phyloP scores from a whole-genome alignment of 78 protist species.

The Dictyostelium purpureum region DNA sequence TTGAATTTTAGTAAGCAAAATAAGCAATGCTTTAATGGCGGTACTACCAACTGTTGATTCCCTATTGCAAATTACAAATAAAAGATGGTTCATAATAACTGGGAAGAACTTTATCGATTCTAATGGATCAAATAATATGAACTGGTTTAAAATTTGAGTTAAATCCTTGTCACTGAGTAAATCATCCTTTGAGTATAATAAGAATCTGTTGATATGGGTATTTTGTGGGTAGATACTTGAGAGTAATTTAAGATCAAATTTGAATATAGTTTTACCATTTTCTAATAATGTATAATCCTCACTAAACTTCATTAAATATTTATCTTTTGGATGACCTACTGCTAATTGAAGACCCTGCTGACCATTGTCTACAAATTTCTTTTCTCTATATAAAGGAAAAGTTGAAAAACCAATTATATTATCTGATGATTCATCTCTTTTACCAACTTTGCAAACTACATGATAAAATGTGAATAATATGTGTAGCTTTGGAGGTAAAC shows the following conservation, averaged over 20 bases:
- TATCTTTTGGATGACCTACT: slow-evolving; percentile 35
- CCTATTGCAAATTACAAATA: slow-evolving; percentile 40
- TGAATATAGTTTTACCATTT: slow-evolving; percentile 42
- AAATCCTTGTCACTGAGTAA: background rate
- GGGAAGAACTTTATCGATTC: slow-evolving; percentile 63
- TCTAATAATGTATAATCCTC: slow-evolving; percentile 25
- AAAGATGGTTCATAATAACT: slow-evolving; percentile 31
- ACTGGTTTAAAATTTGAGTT: slow-evolving; percentile 1
- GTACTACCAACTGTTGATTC: slow-evolving; percentile 45
- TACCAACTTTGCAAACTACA: slow-evolving; percentile 61
- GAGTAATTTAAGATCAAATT: slow-evolving; percentile 5
- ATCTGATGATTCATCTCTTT: slow-evolving; percentile 51
- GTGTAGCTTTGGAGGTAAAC: slow-evolving; percentile 38
- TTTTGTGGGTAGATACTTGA: slow-evolving; percentile 44
- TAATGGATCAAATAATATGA: slow-evolving; percentile 28
- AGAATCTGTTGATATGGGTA: slow-evolving; percentile 16
- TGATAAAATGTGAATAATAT: slow-evolving; percentile 65
- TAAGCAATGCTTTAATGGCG: slow-evolving; percentile 56
- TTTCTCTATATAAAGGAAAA: slow-evolving; percentile 28
- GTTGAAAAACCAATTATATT: slow-evolving; percentile 49
- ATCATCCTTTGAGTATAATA: background rate
- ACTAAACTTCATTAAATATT: background rate
- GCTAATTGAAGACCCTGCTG: slow-evolving; percentile 19
- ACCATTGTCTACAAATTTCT: slow-evolving; percentile 31
- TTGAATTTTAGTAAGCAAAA: slow-evolving; percentile 49